Evolutionary conservation across 2,329 filamentous ascomycete genomes (phyloP).

Genomic region (Byssoonygena ceratinophila): DNA sequence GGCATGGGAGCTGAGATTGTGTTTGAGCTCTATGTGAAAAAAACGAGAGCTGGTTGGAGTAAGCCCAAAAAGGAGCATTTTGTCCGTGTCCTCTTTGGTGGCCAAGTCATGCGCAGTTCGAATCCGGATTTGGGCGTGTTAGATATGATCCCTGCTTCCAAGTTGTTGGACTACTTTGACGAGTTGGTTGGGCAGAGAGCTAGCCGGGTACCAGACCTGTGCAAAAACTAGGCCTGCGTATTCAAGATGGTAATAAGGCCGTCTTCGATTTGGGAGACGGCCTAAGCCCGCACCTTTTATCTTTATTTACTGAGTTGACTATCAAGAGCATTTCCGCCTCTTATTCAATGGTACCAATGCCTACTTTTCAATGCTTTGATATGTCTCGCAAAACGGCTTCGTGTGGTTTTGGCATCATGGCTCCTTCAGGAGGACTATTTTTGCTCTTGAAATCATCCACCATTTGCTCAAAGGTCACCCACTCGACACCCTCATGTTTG

Average conservation of each 20-base stretch:
- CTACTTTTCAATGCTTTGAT: too few relatives aligned
- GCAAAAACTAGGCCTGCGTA: slow-evolving; percentile 17
- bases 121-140: slow-evolving; percentile 57
- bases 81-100: slow-evolving; percentile 61
- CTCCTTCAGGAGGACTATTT: slow-evolving; percentile 48
- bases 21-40: slow-evolving; percentile 57
- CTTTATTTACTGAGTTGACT: too few relatives aligned
- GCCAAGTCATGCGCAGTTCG: slow-evolving; percentile 55
- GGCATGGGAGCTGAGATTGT: slow-evolving; percentile 72
- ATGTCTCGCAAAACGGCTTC: slow-evolving; percentile 25
- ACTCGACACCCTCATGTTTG: slow-evolving; percentile 43
- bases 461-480: slow-evolving; percentile 54
- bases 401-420: slow-evolving; percentile 48
- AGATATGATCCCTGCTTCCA: slow-evolving; percentile 59
- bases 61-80: slow-evolving; percentile 33
- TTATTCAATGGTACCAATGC: too few relatives aligned
- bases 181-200: slow-evolving; percentile 51
- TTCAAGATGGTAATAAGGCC: background rate
- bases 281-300: too few relatives aligned
- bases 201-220: slow-evolving; percentile 33
- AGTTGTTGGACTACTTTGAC: slow-evolving; percentile 59
- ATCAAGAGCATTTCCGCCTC: too few relatives aligned
- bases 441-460: slow-evolving; percentile 61
- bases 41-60: slow-evolving; percentile 12
- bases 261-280: background rate